A percentile compares a stretch with the other conserved stretches of the same genome.
Evolutionary conservation across 2,329 filamentous ascomycete species (phyloP).

Genomic region (Colletotrichum noveboracense): DNA sequence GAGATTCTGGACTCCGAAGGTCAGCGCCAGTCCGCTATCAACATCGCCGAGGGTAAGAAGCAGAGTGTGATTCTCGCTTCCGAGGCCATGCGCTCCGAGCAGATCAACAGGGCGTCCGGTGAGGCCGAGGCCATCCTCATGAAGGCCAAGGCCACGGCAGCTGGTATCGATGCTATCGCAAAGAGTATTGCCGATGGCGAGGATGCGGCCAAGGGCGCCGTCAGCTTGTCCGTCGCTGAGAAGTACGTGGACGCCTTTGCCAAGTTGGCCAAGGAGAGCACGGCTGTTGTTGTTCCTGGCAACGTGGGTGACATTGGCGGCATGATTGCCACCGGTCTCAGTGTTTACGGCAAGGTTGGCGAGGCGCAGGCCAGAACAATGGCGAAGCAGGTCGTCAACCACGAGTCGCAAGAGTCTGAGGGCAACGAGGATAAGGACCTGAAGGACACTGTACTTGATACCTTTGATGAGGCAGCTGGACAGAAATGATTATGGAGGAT

Average conservation of each 20-base stretch:
- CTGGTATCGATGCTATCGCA: conserved; percentile 87
- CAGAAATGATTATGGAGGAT: conserved; percentile 30
- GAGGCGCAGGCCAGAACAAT: conserved; percentile 76
- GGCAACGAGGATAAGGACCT: conserved; percentile 27
- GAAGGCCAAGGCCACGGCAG: conserved; percentile 84
- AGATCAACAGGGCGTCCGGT: conserved; percentile 91
- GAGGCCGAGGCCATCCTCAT: conserved; percentile 93
- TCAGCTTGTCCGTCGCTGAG: conserved; percentile 90
- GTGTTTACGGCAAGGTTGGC: conserved; percentile 93
- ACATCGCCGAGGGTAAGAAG: conserved; percentile 97
- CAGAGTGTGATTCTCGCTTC: conserved; percentile 96
- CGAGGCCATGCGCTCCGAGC: conserved; percentile 86
- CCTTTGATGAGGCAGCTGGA: conserved; percentile 40
- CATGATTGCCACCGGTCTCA: conserved; percentile 96
- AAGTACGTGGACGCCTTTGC: conserved; percentile 97
- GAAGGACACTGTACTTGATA: conserved; percentile 45
- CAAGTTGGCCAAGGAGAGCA: conserved; percentile 93
- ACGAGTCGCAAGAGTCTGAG: conserved; percentile 22
- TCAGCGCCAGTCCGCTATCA: conserved; percentile 96
- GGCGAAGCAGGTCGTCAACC: conserved; percentile 51
- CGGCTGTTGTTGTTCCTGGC: conserved; percentile 91
- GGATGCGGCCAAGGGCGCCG: conserved; percentile 78
- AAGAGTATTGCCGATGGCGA: conserved; percentile 75
- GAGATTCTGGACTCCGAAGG: conserved; percentile 98
- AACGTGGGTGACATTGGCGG: conserved; percentile 95